A percentile compares a stretch with the other conserved stretches of the same genome.
Evolutionary conservation across 2,329 filamentous ascomycete genomes (phyloP).

Genomic region (Pyricularia sp.): DNA sequence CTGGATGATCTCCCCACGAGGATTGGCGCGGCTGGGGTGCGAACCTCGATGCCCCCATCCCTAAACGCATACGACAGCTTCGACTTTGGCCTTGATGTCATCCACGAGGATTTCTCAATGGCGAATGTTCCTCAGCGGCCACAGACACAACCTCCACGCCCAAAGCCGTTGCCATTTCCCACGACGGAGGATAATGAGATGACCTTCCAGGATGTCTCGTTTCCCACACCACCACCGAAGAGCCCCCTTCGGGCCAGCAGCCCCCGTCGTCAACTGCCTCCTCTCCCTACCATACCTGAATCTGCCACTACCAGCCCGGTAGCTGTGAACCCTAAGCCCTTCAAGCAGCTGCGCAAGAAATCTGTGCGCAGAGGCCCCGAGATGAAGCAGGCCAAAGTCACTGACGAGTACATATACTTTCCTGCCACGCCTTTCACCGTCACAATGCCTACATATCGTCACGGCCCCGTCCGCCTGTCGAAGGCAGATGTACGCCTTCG

Average conservation of each 20-base stretch:
- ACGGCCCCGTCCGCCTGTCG: conserved; percentile 45
- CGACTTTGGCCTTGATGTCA: conserved; percentile 8
- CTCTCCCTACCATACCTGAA: conserved; percentile 33
- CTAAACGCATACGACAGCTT: conserved; percentile 17
- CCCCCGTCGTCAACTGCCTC: conserved; percentile 9
- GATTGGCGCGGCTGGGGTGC: conserved; percentile 29
- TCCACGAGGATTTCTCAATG: neutral
- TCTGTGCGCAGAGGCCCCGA: conserved; percentile 8
- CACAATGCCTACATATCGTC: conserved; percentile 38
- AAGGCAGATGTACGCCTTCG: conserved; percentile 27
- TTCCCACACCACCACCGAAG: conserved; percentile 23
- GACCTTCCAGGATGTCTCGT: conserved; percentile 13
- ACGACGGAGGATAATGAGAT: conserved; percentile 4
- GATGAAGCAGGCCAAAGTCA: neutral
- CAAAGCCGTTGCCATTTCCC: neutral
- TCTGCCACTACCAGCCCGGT: conserved; percentile 19
- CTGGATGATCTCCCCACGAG: conserved; percentile 35
- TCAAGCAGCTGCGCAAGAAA: conserved; percentile 2
- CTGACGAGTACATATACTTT: conserved; percentile 37
- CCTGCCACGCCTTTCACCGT: conserved; percentile 38
- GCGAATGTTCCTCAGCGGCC: conserved; percentile 3
- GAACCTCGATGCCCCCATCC: conserved; percentile 15
- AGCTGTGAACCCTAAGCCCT: conserved; percentile 1
- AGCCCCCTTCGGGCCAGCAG: conserved; percentile 13
- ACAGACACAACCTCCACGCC: neutral